Evolutionary conservation across 164 flowering plant species (phyloP).

Genomic region (Vitis amurensis): DNA sequence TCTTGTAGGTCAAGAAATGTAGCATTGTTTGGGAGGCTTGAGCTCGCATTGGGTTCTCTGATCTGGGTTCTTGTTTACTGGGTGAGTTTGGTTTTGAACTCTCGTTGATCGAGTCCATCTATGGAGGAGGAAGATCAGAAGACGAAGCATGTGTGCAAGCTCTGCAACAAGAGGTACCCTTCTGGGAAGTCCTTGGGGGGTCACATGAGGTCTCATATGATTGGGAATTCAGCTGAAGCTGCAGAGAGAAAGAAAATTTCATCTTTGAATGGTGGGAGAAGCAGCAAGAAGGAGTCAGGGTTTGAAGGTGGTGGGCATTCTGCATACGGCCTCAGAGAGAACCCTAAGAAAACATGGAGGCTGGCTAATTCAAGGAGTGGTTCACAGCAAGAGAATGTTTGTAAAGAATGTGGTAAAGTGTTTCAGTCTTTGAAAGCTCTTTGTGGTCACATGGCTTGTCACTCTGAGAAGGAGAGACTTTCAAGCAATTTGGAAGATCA

Average conservation of each 20-base stretch:
- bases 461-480: conserved; percentile 48
- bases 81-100: conserved; percentile 2
- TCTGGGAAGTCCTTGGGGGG: conserved; percentile 47
- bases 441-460: conserved; percentile 86
- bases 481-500: conserved; percentile 28
- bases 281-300: conserved; percentile 9
- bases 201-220: conserved; percentile 36
- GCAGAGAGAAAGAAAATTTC: conserved; percentile 7
- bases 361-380: conserved; percentile 33
- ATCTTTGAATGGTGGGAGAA: conserved; percentile 8
- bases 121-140: conserved; percentile 22
- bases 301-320: conserved; percentile 22
- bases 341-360: conserved; percentile 70
- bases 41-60: conserved; percentile 3
- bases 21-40: conserved; percentile 5
- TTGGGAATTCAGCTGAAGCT: conserved; percentile 16
- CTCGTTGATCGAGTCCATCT: conserved; percentile 2
- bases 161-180: conserved; percentile 32
- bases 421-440: conserved; percentile 77
- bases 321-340: conserved; percentile 50
- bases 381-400: conserved; percentile 29
- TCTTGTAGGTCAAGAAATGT: conserved; percentile 16
- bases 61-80: conserved; percentile 8
- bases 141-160: conserved; percentile 34
- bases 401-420: conserved; percentile 81